A percentile compares a stretch with the other conserved stretches of the same genome.
Conservation (phyloP, 2,329 filamentous ascomycete genomes). For the Alternaria consortialis region DNA sequence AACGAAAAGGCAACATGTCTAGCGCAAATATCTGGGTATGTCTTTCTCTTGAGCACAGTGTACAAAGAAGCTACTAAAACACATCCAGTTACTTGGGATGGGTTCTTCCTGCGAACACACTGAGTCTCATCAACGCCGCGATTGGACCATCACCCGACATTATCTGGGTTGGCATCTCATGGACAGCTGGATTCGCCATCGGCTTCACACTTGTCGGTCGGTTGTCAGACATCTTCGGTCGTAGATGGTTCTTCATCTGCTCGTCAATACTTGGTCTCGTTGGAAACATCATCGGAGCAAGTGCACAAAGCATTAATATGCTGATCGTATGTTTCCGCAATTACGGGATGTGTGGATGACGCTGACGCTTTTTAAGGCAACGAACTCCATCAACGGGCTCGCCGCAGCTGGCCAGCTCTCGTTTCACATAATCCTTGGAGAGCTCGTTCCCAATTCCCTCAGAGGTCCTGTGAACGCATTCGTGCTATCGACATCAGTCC, state of each 20-base stretch:
- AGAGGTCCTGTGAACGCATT: conserved; percentile 49
- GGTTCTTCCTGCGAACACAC: conserved; percentile 42
- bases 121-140: conserved; percentile 48
- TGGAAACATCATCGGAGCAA: conserved; percentile 50
- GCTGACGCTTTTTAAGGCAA: conserved; percentile 25
- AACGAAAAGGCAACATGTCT: conserved; percentile 38
- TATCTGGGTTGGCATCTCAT: conserved; percentile 50
- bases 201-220: conserved; percentile 51
- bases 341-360: not conserved
- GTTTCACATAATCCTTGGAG: conserved; percentile 51
- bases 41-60: not conserved
- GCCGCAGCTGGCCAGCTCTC: conserved; percentile 52
- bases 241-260: conserved; percentile 49
- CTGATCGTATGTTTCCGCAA: conserved; percentile 31
- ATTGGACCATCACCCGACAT: conserved; percentile 51
- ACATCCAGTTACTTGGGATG: conserved; percentile 35
- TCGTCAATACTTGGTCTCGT: conserved; percentile 46
- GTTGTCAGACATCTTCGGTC: conserved; percentile 52
- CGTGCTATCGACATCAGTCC: conserved; percentile 40
- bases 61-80: not conserved
- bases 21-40: conserved; percentile 39
- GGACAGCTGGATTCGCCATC: conserved; percentile 47
- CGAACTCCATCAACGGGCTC: conserved; percentile 49
- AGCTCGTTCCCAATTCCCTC: conserved; percentile 48
- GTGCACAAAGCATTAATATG: conserved; percentile 45